A percentile compares a stretch with the other conserved stretches of the same genome.
These are phyloP conservation scores for Clonostachys chloroleuca DNA, from an alignment of 2,329 filamentous ascomycete species.

Conservation along the genomic window DNA sequence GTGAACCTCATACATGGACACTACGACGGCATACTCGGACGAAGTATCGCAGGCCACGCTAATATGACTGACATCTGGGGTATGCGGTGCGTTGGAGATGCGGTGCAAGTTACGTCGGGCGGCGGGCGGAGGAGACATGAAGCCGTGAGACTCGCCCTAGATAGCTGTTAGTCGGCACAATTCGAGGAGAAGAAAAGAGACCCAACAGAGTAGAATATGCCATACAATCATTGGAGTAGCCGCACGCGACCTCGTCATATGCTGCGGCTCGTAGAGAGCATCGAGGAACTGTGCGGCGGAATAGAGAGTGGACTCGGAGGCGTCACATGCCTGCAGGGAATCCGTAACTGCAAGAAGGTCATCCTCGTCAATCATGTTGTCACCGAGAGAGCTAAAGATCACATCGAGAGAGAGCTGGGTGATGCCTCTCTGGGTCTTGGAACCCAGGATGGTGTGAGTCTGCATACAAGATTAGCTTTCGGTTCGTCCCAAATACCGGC, in stretches of 20 bases:
- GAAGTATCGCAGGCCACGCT: conserved; percentile 53
- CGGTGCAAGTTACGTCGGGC: conserved; percentile 62
- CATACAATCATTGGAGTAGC: conserved; percentile 67
- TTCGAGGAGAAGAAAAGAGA: not conserved
- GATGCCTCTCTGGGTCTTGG: conserved; percentile 77
- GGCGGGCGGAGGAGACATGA: conserved; percentile 33
- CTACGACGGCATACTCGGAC: conserved; percentile 79
- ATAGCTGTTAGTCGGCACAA: conserved; percentile 18
- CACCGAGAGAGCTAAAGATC: conserved; percentile 76
- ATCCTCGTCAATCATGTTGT: conserved; percentile 62
- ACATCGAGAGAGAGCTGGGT: conserved; percentile 90
- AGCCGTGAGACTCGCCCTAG: conserved; percentile 44
- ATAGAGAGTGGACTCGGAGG: conserved; percentile 75
- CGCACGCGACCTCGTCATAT: conserved; percentile 59
- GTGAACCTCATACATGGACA: conserved; percentile 99
- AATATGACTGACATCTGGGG: conserved; percentile 70
- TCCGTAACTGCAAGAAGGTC: conserved; percentile 60
- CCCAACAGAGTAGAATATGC: conserved; percentile 5
- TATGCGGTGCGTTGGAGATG: conserved; percentile 66
- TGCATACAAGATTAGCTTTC: conserved; percentile 25
- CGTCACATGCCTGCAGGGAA: conserved; percentile 71
- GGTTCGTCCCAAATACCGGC: no score
- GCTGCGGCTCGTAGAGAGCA: conserved; percentile 62
- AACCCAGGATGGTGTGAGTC: conserved; percentile 95
- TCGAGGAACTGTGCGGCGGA: conserved; percentile 76